Percentiles rank a stretch among this genome's conserved stretches.
Conservation (phyloP, 1,139 yeast genomes). For the Nematodospora anomalae region DNA sequence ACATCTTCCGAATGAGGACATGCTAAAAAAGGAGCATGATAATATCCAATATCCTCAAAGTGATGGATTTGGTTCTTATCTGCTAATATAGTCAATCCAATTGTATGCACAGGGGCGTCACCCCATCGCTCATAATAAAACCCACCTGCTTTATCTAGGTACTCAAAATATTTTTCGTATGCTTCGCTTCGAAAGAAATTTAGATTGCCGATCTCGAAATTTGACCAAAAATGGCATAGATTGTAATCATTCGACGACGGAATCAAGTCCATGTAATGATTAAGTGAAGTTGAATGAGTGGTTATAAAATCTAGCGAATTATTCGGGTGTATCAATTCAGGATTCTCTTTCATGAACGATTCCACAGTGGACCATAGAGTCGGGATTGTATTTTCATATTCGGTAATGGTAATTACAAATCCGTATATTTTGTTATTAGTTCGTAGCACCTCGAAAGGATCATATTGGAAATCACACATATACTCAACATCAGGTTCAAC, state of each 20-base stretch:
- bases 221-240: constrained; percentile 93
- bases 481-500: constrained; percentile 51
- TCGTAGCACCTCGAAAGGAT: constrained; percentile 41
- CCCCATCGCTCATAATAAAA: constrained; percentile 97
- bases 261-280: constrained; percentile 21
- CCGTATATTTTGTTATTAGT: constrained; percentile 41
- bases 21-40: constrained; percentile 76
- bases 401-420: constrained; percentile 45
- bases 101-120: constrained; percentile 94
- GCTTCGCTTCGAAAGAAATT: constrained; percentile 75
- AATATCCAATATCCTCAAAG: constrained; percentile 89
- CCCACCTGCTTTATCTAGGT: constrained; percentile 73
- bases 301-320: constrained; percentile 71
- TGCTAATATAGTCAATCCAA: constrained; percentile 67
- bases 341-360: constrained; percentile 58
- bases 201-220: constrained; percentile 83
- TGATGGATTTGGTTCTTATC: constrained; percentile 74
- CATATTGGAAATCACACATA: constrained; percentile 50
- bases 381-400: constrained; percentile 54
- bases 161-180: constrained; percentile 68
- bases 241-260: constrained; percentile 61
- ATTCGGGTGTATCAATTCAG: constrained; percentile 64
- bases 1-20: constrained; percentile 67
- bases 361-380: constrained; percentile 79
- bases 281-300: constrained; percentile 49